Percentiles rank a stretch among this genome's conserved stretches.
Conservation (phyloP, 495 filamentous ascomycete genomes). For the Endocarpon pusillum region DNA sequence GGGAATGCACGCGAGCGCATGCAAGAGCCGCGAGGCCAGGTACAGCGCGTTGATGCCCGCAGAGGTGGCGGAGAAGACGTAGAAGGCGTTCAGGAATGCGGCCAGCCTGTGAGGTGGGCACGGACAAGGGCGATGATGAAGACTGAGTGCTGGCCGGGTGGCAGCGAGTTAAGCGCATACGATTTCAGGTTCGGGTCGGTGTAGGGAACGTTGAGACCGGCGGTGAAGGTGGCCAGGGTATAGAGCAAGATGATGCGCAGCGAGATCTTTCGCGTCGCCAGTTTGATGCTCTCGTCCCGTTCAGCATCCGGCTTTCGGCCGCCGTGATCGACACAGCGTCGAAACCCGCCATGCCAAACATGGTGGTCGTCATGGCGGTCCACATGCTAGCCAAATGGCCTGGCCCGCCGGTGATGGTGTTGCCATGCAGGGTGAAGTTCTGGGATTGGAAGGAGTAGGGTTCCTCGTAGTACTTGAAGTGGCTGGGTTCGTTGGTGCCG, state of each 20-base stretch:
- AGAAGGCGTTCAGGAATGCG: conserved; percentile 32
- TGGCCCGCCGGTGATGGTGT: conserved; percentile 10
- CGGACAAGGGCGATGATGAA: conserved; percentile 30
- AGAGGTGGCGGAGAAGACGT: conserved; percentile 29
- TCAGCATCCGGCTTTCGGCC: conserved; percentile 28
- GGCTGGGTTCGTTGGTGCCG: too few relatives aligned
- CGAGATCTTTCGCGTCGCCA: conserved; percentile 29
- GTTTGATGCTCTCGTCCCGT: conserved; percentile 31
- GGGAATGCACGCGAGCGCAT: conserved; percentile 24
- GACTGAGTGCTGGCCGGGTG: conserved; percentile 25
- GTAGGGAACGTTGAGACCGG: conserved; percentile 26
- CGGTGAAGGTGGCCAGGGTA: conserved; percentile 21
- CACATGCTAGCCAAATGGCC: conserved; percentile 18
- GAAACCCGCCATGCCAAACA: conserved; percentile 35
- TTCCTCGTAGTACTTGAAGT: conserved; percentile 21
- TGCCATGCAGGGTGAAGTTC: conserved; percentile 12
- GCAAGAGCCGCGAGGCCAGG: conserved; percentile 26
- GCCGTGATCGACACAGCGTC: conserved; percentile 28
- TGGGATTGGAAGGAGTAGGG: conserved; percentile 17
- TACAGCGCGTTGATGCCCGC: conserved; percentile 30
- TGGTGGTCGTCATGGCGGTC: conserved; percentile 24
- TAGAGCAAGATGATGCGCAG: conserved; percentile 30
- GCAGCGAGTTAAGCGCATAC: conserved; percentile 17
- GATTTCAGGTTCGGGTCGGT: conserved; percentile 21
- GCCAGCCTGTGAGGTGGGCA: conserved; percentile 21